Conservation (phyloP, 805 yeast species). For the Lipomyces yamanashiensis region DNA sequence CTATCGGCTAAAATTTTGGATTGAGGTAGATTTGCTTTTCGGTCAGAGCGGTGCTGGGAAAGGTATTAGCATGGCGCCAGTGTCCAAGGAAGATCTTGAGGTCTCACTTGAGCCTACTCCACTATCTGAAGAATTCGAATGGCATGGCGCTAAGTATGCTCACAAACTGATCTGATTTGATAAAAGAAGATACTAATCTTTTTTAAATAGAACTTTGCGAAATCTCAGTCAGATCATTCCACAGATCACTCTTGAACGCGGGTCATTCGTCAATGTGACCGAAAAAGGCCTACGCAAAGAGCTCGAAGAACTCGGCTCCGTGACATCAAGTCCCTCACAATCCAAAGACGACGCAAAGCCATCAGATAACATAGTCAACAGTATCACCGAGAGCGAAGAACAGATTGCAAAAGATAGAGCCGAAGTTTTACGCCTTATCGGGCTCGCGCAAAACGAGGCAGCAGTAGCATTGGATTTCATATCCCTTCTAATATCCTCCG, state of each 20-base stretch:
- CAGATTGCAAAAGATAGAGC: slow-evolving; percentile 40
- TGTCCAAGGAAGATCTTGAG: slow-evolving; percentile 1
- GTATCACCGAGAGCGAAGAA: slow-evolving; percentile 1
- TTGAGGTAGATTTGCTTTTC: too few relatives aligned
- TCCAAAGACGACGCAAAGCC: neutral
- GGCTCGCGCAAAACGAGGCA: slow-evolving; percentile 80
- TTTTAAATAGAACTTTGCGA: neutral
- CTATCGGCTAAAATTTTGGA: too few relatives aligned
- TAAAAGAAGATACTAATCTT: neutral
- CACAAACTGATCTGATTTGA: neutral
- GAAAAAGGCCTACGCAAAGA: slow-evolving; percentile 60
- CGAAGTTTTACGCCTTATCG: slow-evolving; percentile 38
- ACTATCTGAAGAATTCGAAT: slow-evolving; percentile 9
- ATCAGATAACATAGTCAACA: neutral
- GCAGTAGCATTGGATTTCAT: slow-evolving; percentile 87
- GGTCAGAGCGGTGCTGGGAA: too few relatives aligned
- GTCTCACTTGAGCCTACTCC: slow-evolving; percentile 21
- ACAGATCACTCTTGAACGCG: slow-evolving; percentile 61
- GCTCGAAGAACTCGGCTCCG: slow-evolving; percentile 41
- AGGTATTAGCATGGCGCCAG: neutral
- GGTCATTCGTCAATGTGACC: slow-evolving; percentile 61
- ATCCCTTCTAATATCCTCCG: slow-evolving; percentile 76
- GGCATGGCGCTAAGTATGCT: neutral
- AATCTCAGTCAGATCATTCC: slow-evolving; percentile 53
- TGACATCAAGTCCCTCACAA: neutral